phyloP scores from a whole-genome alignment of 768 basidiomycete species.

The Lactarius evosmus region DNA sequence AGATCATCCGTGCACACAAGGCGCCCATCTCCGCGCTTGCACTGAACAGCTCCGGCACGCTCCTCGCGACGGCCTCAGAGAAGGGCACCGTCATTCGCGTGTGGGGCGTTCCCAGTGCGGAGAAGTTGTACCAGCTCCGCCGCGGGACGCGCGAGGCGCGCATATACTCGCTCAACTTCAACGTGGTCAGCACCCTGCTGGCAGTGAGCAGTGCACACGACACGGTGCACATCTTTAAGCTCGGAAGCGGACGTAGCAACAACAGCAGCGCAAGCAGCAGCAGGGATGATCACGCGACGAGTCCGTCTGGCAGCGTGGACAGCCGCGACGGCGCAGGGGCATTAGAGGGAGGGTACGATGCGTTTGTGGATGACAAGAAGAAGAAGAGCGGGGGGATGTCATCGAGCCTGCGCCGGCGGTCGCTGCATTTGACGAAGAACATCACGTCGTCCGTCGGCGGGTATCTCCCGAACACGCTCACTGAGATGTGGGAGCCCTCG shows the following conservation, averaged over 20 bases:
- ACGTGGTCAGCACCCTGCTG: constrained; percentile 74
- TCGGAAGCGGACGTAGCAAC: constrained; percentile 44
- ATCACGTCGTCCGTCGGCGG: constrained; percentile 78
- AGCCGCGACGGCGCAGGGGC: constrained; percentile 56
- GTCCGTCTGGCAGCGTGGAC: constrained; percentile 65
- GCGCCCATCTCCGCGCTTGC: constrained; percentile 83
- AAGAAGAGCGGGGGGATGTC: constrained; percentile 49
- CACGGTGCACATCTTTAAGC: constrained; percentile 95
- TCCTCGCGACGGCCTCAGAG: constrained; percentile 90
- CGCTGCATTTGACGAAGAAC: constrained; percentile 69
- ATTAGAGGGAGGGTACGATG: constrained; percentile 79
- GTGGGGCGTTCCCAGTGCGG: constrained; percentile 85
- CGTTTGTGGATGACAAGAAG: constrained; percentile 76
- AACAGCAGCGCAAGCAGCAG: constrained; percentile 22
- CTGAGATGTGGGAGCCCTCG: constrained; percentile 96
- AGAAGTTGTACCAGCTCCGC: constrained; percentile 94
- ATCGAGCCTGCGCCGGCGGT: constrained; percentile 62
- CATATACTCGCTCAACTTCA: constrained; percentile 87
- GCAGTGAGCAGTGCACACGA: constrained; percentile 91
- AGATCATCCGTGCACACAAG: constrained; percentile 98
- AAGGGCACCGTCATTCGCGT: constrained; percentile 98
- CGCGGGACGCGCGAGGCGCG: constrained; percentile 82
- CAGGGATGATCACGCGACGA: constrained; percentile 41
- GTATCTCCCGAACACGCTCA: constrained; percentile 82
- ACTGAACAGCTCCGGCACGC: constrained; percentile 81